Evolutionary conservation across 495 filamentous ascomycete genomes (phyloP).

Genomic region (Daldinia decipiens): DNA sequence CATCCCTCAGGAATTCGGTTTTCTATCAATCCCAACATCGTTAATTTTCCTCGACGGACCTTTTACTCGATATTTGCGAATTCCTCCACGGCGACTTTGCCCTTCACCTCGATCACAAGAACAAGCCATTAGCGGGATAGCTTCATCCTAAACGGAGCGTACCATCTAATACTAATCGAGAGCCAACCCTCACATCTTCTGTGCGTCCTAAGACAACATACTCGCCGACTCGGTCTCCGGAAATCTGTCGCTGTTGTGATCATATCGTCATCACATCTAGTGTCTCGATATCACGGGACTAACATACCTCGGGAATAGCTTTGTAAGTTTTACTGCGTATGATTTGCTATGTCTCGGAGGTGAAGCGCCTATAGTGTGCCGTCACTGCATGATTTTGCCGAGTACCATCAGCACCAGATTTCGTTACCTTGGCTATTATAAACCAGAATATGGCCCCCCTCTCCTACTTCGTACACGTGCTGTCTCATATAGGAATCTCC

Average conservation of each 20-base stretch:
- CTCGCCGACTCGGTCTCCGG: conserved; percentile 12
- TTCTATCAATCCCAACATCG: conserved; percentile 17
- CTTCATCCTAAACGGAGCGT: neutral
- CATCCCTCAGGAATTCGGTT: neutral
- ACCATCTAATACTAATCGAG: conserved; percentile 32
- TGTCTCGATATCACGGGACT: conserved; percentile 29
- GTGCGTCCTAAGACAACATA: conserved; percentile 3
- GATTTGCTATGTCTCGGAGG: conserved; percentile 24
- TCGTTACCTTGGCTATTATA: conserved; percentile 7
- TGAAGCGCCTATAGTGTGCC: conserved; percentile 17
- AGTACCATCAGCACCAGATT: conserved; percentile 15
- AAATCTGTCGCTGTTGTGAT: conserved; percentile 23
- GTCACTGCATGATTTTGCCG: conserved; percentile 18
- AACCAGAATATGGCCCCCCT: neutral
- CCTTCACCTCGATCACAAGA: neutral
- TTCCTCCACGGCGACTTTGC: conserved; percentile 1
- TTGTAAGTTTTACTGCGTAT: conserved; percentile 35
- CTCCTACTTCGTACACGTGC: neutral
- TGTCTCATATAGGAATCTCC: conserved; percentile 18
- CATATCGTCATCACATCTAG: conserved; percentile 23
- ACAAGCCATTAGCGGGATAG: neutral
- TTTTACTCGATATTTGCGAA: neutral
- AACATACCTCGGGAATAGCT: conserved; percentile 19
- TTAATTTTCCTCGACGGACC: conserved; percentile 6
- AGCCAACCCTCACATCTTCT: conserved; percentile 26